Evolutionary conservation across 495 filamentous ascomycete species (phyloP).

Genomic region (Neurospora intermedia): DNA sequence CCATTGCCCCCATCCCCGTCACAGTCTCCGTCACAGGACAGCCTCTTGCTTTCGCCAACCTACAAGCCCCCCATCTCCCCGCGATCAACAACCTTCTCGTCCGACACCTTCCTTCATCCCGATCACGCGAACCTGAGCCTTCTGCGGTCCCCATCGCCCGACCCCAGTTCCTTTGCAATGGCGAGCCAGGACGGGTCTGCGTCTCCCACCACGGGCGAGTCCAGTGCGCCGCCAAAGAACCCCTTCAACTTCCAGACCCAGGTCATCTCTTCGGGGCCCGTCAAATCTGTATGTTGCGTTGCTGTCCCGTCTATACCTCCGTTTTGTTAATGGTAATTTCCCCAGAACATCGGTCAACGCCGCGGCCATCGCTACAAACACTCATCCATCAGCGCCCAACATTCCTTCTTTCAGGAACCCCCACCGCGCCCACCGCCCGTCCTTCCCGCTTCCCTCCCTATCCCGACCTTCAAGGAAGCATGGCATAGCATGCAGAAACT

Average conservation of each 20-base stretch:
- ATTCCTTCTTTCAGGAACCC: slow-evolving; percentile 96
- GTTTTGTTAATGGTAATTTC: not conserved
- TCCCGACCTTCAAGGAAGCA: slow-evolving; percentile 83
- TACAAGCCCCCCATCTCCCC: not conserved
- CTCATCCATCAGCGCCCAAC: slow-evolving; percentile 73
- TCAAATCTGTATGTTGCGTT: slow-evolving; percentile 60
- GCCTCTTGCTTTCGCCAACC: not conserved
- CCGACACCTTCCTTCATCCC: slow-evolving; percentile 9
- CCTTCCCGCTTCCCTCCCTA: slow-evolving; percentile 83
- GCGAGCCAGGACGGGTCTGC: slow-evolving; percentile 18
- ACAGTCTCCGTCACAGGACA: not conserved
- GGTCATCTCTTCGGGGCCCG: slow-evolving; percentile 61
- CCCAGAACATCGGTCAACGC: slow-evolving; percentile 72
- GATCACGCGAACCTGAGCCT: slow-evolving; percentile 6
- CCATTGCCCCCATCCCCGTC: not conserved
- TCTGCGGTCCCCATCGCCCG: slow-evolving; percentile 14
- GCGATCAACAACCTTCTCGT: slow-evolving; percentile 6
- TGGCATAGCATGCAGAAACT: slow-evolving; percentile 76
- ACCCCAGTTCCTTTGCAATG: slow-evolving; percentile 21
- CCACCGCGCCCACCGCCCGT: slow-evolving; percentile 75
- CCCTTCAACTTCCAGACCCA: slow-evolving; percentile 95
- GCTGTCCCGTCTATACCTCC: not conserved
- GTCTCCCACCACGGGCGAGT: slow-evolving; percentile 16
- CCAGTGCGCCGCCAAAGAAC: slow-evolving; percentile 26
- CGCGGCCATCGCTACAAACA: slow-evolving; percentile 97